phyloP scores from a whole-genome alignment of 164 flowering plant species.

The Amborella trichopoda region DNA sequence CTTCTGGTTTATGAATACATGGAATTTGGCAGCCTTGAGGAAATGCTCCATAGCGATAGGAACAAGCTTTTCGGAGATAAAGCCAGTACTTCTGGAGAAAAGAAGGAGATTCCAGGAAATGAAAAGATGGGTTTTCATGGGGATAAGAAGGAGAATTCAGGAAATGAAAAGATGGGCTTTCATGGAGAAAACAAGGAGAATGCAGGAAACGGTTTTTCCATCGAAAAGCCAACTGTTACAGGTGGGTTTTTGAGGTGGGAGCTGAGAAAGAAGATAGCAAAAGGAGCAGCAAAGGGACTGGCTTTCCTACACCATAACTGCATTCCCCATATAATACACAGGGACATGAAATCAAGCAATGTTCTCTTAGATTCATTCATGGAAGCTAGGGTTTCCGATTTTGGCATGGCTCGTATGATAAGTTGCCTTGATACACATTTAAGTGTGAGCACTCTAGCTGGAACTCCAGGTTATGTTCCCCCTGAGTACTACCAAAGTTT shows the following conservation, averaged over 20 bases:
- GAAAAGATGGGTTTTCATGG: no score
- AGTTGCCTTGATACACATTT: conserved; percentile 80
- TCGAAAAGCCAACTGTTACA: no score
- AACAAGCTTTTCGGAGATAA: no score
- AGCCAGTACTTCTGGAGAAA: no score
- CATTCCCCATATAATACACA: conserved; percentile 86
- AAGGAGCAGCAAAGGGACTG: conserved; percentile 86
- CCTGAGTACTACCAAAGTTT: conserved; percentile 86
- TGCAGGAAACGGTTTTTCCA: no score
- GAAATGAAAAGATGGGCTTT: conserved; percentile 24
- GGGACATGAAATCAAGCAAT: conserved; percentile 81
- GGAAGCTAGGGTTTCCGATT: conserved; percentile 89
- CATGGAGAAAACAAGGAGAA: no score
- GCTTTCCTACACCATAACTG: conserved; percentile 96
- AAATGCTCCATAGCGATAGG: conserved; percentile 57
- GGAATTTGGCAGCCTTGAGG: conserved; percentile 80
- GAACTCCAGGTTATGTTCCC: conserved; percentile 84
- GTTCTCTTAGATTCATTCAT: conserved; percentile 66
- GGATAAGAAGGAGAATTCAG: conserved; percentile 22
- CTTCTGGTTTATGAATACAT: conserved; percentile 79
- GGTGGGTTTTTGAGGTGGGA: no score
- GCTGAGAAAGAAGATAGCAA: conserved; percentile 64
- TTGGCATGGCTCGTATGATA: conserved; percentile 88
- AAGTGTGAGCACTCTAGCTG: conserved; percentile 84
- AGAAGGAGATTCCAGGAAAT: no score